Conservation (phyloP, 2,329 filamentous ascomycete genomes). For the Mycosphaerella arachidis region DNA sequence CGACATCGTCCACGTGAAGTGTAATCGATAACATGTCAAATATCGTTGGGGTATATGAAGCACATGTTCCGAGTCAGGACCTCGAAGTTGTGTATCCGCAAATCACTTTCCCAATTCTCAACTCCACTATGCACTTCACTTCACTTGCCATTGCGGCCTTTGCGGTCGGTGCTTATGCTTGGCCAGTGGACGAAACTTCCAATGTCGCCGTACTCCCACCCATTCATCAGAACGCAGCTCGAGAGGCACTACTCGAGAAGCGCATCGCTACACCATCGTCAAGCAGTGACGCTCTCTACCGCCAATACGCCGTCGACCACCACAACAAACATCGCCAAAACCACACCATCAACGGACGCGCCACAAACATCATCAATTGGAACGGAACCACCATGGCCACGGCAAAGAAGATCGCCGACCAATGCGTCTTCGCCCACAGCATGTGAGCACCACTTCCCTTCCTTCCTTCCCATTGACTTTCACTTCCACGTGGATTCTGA, state of each 20-base stretch:
- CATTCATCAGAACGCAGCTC: background rate
- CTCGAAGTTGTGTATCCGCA: background rate
- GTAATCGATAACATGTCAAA: background rate
- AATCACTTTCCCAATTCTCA: background rate
- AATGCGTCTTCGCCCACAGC: constrained; percentile 69
- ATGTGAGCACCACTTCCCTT: constrained; percentile 51
- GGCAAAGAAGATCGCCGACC: constrained; percentile 58
- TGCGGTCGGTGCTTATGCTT: background rate
- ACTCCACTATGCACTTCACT: background rate
- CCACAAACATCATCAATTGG: constrained; percentile 55
- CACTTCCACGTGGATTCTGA: too few species aligned
- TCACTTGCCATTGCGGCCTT: background rate
- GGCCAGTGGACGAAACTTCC: background rate
- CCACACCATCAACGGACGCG: background rate
- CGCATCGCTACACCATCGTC: background rate
- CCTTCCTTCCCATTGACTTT: too few species aligned
- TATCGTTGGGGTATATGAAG: background rate
- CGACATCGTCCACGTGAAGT: background rate
- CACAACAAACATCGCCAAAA: constrained; percentile 5
- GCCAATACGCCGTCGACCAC: background rate
- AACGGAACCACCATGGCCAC: constrained; percentile 57
- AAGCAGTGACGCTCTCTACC: background rate
- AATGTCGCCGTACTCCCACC: background rate
- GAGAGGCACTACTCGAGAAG: background rate
- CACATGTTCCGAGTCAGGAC: background rate